Evolutionary conservation across 805 yeast genomes (phyloP).

Genomic region (Schwanniomyces sp.): DNA sequence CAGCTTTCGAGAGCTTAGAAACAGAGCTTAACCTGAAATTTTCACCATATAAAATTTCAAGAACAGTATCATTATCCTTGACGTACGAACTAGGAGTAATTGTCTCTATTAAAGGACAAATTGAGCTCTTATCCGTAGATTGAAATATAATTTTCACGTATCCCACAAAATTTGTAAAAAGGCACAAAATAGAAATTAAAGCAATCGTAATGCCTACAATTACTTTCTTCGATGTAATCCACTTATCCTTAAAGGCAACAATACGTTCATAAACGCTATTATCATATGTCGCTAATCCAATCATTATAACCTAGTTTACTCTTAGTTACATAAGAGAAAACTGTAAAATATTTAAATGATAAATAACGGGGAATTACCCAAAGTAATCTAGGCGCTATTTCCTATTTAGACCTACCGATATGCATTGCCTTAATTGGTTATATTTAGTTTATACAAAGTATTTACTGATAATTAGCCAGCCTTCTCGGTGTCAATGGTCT

Average conservation of each 20-base stretch:
- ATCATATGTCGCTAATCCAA: conserved; percentile 6
- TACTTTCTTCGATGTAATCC: conserved; percentile 1
- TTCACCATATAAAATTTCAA: conserved; percentile 23
- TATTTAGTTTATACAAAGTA: neutral
- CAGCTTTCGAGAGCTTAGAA: conserved; percentile 52
- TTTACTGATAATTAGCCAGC: conserved; percentile 4
- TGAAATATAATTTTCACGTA: conserved; percentile 12
- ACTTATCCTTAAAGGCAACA: neutral
- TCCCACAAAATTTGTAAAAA: conserved; percentile 14
- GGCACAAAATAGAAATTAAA: conserved; percentile 6
- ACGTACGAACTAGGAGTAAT: conserved; percentile 26
- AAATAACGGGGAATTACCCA: too few species aligned
- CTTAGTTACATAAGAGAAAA: too few species aligned
- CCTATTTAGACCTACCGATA: too few species aligned
- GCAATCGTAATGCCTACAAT: neutral
- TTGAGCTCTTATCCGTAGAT: conserved; percentile 10
- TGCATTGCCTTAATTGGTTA: neutral
- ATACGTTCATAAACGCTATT: neutral
- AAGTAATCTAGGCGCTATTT: too few species aligned
- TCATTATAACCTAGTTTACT: neutral
- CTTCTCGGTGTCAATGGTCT: conserved; percentile 30
- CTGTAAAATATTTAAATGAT: too few species aligned
- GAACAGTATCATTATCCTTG: conserved; percentile 29
- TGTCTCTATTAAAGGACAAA: conserved; percentile 25
- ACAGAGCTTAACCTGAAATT: conserved; percentile 34